A percentile compares a stretch with the other conserved stretches of the same genome.
Evolutionary conservation across 345 rosid genomes (phyloP).

Genomic region (Moringa oleifera): DNA sequence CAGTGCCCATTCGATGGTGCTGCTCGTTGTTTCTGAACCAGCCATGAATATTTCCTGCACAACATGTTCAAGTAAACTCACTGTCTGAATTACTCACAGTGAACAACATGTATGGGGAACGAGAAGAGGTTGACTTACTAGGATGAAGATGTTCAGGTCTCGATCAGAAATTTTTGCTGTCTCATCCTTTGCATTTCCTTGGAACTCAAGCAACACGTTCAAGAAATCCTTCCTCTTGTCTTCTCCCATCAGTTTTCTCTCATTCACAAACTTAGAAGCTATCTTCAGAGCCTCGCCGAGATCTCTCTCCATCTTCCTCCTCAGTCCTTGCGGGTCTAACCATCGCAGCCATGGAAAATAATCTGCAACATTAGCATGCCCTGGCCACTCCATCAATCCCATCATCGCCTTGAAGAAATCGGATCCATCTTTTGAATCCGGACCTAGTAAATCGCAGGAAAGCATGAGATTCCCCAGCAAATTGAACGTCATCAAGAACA

Average conservation of each 20-base stretch:
- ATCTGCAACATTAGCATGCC: slow-evolving; percentile 35
- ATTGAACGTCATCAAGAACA: slow-evolving; percentile 40
- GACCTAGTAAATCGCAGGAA: slow-evolving; percentile 45
- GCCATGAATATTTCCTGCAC: slow-evolving; percentile 59
- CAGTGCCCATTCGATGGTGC: slow-evolving; percentile 66
- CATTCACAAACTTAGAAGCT: slow-evolving; percentile 33
- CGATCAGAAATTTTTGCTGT: slow-evolving; percentile 28
- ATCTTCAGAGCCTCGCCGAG: slow-evolving; percentile 46
- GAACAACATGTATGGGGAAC: no score
- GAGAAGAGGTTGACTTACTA: slow-evolving; percentile 25
- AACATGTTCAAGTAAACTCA: no score
- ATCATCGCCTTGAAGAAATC: slow-evolving; percentile 28
- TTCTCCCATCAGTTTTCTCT: slow-evolving; percentile 26
- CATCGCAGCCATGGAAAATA: slow-evolving; percentile 37
- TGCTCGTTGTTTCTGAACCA: slow-evolving; percentile 55
- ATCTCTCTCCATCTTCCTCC: slow-evolving; percentile 39
- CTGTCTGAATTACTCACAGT: no score
- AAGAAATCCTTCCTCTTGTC: slow-evolving; percentile 35
- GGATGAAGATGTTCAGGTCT: slow-evolving; percentile 34
- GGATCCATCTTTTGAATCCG: slow-evolving; percentile 24
- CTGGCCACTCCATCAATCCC: slow-evolving; percentile 34
- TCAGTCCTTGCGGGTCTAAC: slow-evolving; percentile 52
- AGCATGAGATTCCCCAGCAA: slow-evolving; percentile 52
- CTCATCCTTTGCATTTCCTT: slow-evolving; percentile 46
- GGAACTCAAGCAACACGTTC: slow-evolving; percentile 45